Percentiles rank a stretch among this genome's conserved stretches.
phyloP scores from a whole-genome alignment of 805 yeast genomes.

The Pichia nanzhaoensis region DNA sequence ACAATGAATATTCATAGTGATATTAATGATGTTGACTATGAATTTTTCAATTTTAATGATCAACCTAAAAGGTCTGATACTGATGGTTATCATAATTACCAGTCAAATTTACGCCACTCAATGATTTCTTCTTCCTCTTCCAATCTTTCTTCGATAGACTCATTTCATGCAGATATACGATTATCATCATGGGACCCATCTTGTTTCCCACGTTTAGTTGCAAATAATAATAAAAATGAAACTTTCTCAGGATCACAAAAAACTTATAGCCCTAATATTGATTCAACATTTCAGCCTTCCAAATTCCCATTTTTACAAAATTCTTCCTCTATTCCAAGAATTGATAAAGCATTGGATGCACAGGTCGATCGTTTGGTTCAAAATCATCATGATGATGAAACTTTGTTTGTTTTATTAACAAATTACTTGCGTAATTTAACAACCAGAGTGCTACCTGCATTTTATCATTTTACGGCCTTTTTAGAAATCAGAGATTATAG shows the following conservation, averaged over 20 bases:
- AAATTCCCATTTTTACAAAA: constrained; percentile 6
- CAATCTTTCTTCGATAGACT: constrained; percentile 9
- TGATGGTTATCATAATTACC: neutral
- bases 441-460: constrained; percentile 20
- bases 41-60: constrained; percentile 12
- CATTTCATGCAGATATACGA: constrained; percentile 8
- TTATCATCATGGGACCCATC: constrained; percentile 15
- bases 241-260: neutral
- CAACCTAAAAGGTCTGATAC: neutral
- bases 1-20: constrained; percentile 27
- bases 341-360: constrained; percentile 20
- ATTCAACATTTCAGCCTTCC: neutral
- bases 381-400: constrained; percentile 27
- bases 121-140: constrained; percentile 24
- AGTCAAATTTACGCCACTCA: constrained; percentile 20
- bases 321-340: constrained; percentile 14
- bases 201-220: constrained; percentile 12
- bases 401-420: constrained; percentile 21
- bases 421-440: constrained; percentile 21
- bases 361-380: constrained; percentile 15
- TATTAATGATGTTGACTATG: constrained; percentile 4
- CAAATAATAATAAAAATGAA: constrained; percentile 1
- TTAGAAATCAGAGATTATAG: constrained; percentile 19
- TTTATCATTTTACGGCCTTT: constrained; percentile 18
- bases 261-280: neutral